Evolutionary conservation across 73 alveolate genomes (phyloP).

Genomic region (Tetrahymena elliotti): DNA sequence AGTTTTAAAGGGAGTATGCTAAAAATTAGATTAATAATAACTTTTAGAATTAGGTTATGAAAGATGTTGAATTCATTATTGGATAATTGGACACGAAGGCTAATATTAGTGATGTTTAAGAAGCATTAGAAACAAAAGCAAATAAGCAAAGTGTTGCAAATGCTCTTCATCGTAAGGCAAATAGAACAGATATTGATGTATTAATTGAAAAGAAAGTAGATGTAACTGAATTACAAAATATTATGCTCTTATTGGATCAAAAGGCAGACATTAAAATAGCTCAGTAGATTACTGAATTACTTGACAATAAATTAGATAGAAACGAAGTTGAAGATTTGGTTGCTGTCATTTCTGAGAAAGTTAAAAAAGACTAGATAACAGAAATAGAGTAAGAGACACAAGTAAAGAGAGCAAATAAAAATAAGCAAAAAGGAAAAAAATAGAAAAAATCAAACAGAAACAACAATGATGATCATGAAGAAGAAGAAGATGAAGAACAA

Average conservation of each 20-base stretch:
- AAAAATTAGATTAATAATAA: slow-evolving; percentile 46
- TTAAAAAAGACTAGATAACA: not conserved
- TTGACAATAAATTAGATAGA: slow-evolving; percentile 9
- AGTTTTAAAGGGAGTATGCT: slow-evolving; percentile 53
- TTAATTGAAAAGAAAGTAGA: slow-evolving; percentile 57
- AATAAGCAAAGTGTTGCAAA: slow-evolving; percentile 82
- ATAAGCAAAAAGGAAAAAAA: not conserved
- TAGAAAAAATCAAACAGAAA: not conserved
- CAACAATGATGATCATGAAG: not conserved
- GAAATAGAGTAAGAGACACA: slow-evolving; percentile 20
- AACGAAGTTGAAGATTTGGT: slow-evolving; percentile 13
- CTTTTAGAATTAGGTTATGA: slow-evolving; percentile 50
- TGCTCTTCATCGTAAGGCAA: slow-evolving; percentile 91
- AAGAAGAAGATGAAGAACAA: not conserved
- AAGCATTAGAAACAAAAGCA: slow-evolving; percentile 74
- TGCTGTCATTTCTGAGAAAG: not conserved
- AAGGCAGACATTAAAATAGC: slow-evolving; percentile 18
- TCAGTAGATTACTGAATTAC: slow-evolving; percentile 1
- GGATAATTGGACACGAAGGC: slow-evolving; percentile 68
- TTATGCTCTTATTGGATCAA: not conserved
- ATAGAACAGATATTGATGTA: slow-evolving; percentile 68
- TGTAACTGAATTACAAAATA: slow-evolving; percentile 45
- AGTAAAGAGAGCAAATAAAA: slow-evolving; percentile 13
- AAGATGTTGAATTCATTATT: slow-evolving; percentile 55
- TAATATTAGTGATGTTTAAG: slow-evolving; percentile 70